phyloP scores from a whole-genome alignment of 2,329 filamentous ascomycete genomes.

The Phoma sp. region DNA sequence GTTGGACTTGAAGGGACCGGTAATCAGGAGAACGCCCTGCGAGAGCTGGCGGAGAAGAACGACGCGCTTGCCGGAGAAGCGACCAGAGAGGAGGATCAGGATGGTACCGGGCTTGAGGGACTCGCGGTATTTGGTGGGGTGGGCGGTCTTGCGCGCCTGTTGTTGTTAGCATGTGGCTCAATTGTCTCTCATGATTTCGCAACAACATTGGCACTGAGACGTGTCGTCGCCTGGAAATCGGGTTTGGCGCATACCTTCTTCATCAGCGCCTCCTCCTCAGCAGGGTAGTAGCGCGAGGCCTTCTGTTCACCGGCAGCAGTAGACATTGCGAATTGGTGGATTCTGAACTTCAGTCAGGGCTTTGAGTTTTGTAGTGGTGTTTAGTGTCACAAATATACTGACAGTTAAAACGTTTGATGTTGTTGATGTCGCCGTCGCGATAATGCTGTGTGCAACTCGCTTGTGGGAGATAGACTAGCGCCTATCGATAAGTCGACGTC shows the following conservation, averaged over 20 bases:
- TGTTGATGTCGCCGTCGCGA: constrained; percentile 32
- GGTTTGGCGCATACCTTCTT: constrained; percentile 81
- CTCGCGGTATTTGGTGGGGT: constrained; percentile 84
- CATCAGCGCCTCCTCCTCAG: constrained; percentile 84
- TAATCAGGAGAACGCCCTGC: constrained; percentile 97
- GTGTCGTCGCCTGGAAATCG: not conserved
- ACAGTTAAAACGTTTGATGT: constrained; percentile 7
- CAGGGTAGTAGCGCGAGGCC: constrained; percentile 98
- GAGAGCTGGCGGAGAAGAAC: constrained; percentile 95
- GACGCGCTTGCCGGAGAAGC: constrained; percentile 99
- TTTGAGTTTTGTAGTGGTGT: too few species aligned
- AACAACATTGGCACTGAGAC: not conserved
- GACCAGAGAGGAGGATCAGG: constrained; percentile 97
- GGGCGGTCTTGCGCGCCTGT: constrained; percentile 92
- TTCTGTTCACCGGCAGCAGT: constrained; percentile 62
- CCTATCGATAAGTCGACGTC: constrained; percentile 10
- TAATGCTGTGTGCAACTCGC: constrained; percentile 29
- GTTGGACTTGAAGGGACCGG: constrained; percentile 99
- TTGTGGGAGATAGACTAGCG: not conserved
- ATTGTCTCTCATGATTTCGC: not conserved
- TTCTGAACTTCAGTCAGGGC: constrained; percentile 16
- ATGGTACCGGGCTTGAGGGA: constrained; percentile 92
- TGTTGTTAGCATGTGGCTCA: constrained; percentile 16
- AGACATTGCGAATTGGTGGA: constrained; percentile 26
- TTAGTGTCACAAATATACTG: not conserved